Evolutionary conservation across 805 yeast genomes (phyloP), one percentile per base, ranked within the genome.

Genomic region (Candida sonorensis): DNA sequence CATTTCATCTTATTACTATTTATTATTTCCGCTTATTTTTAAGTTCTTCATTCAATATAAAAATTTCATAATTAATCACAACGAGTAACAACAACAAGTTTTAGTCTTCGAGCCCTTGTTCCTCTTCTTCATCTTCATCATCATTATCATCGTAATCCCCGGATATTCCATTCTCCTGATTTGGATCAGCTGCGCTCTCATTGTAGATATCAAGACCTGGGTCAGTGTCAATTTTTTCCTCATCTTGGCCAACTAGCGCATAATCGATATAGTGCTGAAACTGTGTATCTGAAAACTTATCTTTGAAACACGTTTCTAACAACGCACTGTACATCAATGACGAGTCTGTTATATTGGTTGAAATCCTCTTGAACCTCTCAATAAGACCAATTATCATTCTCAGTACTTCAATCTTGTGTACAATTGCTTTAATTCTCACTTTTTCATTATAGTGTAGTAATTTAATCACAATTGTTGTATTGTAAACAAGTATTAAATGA

Each of bases 401-500:
- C 5, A 44, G 31, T 16, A 23, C 31, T 12, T 39, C 39, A 11
- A 20, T 14, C 10, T 28, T 24, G 6, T 37, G 30, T 3, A 9
- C 8, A 11, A 30, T 18, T 19, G 30, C 30, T 19, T 35, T 35
- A 5, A 35, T 21, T 14, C 35, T 31, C 5, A 22, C 30, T 5
- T 23, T 31, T 12, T 33, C 31, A 24, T 32, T 33, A 31, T 27
- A 42, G 18, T 30, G 33, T 23, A 46, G 38, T 17, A 38, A 55
- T 31, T 54, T 58, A 10, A 67, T 41, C 30, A 67, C 49, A 11
- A 67, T 41, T 5, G 64, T 36, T 0, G 66, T 63, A 13, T 68
- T 53, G 44, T 61, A 69, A 33, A 65, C 65, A 35, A 70, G 62
- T 29, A 65, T 62, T 35, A 77, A 64, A 48, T 75, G 84, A 27